phyloP scores from a whole-genome alignment of 805 yeast species.

The Kregervanrija fluxuum region DNA sequence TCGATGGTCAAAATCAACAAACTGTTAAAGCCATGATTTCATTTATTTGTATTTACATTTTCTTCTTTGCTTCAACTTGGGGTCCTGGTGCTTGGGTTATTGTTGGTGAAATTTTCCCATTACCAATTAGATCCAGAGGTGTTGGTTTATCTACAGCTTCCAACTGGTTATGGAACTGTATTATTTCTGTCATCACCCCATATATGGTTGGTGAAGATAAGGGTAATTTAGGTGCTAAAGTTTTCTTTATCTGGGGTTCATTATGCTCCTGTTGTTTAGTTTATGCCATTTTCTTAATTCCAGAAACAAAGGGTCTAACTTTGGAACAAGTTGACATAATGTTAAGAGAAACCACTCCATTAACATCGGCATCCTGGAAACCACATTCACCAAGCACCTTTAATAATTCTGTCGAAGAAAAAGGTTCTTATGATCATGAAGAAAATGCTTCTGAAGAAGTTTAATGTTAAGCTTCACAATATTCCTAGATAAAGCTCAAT shows the following conservation, averaged over 20 bases:
- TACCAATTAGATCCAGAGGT: slow-evolving; percentile 68
- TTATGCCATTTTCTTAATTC: slow-evolving; percentile 66
- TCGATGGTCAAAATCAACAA: slow-evolving; percentile 20
- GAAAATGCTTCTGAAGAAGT: not conserved
- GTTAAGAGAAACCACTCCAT: slow-evolving; percentile 29
- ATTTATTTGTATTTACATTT: slow-evolving; percentile 55
- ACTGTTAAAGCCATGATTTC: slow-evolving; percentile 30
- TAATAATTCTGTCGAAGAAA: slow-evolving; percentile 18
- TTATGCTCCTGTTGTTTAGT: slow-evolving; percentile 37
- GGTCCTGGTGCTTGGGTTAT: slow-evolving; percentile 76
- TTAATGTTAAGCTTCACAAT: not conserved
- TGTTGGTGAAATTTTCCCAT: slow-evolving; percentile 57
- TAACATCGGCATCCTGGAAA: slow-evolving; percentile 28
- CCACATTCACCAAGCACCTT: slow-evolving; percentile 19
- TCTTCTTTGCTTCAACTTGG: slow-evolving; percentile 78
- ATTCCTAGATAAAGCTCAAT: too few species aligned
- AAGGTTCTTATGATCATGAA: slow-evolving; percentile 1
- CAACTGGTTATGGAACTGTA: slow-evolving; percentile 75
- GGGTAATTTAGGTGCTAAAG: slow-evolving; percentile 55
- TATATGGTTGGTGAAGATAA: slow-evolving; percentile 59
- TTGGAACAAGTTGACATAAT: slow-evolving; percentile 69
- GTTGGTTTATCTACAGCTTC: slow-evolving; percentile 66
- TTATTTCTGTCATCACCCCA: slow-evolving; percentile 71
- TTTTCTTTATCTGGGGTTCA: slow-evolving; percentile 69
- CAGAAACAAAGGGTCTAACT: slow-evolving; percentile 75